Evolutionary conservation across 768 basidiomycete genomes (phyloP), one percentile per base, ranked within the genome.

Genomic region (Xerocomellus chrysenteron): DNA sequence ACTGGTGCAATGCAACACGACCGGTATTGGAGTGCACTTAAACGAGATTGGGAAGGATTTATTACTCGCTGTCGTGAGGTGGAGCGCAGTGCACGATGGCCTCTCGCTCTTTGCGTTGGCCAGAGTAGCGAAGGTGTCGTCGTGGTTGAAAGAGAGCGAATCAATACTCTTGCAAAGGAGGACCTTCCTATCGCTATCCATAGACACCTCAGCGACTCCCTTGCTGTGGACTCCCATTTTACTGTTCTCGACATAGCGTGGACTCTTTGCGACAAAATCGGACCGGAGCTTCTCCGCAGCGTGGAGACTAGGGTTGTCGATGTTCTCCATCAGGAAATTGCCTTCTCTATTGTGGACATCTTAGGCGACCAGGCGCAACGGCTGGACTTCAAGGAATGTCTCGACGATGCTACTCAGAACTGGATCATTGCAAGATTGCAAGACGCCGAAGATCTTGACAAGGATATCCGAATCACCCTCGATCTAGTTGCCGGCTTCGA

Each of bases 31-130:
- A 88, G 83, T 62, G 85, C 88, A 0, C 72, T 97, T 63, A 94
- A 92, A 70, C 77, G 90, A 45, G 94, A 98, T 64, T 98, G 96
- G 95, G 90, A 98, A 66, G 94, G 95, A 4, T 95, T 98, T 65
- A 85, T 95, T 58, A 89, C 94, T 9, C 82, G 92, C 54, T 94
- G 92, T 66, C 83, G 90, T 51, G 92, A 94, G 60, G 78, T 94
- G n/a, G 95, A 97, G 73, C 86, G 90, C 42, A 85, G 84, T 58
- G 89, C 88, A 35, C 82, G 90, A 43, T 88, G 89, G 84, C 92
- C 92, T 2, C 80, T 93, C 28, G 80, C 80, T 16, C 78, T 93
- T 36, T 86, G 84, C 40, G 67, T 78, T 24, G 74, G 73, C 17
- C 73, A 71, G 52, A 60, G 63, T 17, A 69, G 68, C 16, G 70